Evolutionary conservation across 2,329 filamentous ascomycete genomes (phyloP), one percentile per base, ranked within the genome.

Genomic region (Penicillium thymicola): DNA sequence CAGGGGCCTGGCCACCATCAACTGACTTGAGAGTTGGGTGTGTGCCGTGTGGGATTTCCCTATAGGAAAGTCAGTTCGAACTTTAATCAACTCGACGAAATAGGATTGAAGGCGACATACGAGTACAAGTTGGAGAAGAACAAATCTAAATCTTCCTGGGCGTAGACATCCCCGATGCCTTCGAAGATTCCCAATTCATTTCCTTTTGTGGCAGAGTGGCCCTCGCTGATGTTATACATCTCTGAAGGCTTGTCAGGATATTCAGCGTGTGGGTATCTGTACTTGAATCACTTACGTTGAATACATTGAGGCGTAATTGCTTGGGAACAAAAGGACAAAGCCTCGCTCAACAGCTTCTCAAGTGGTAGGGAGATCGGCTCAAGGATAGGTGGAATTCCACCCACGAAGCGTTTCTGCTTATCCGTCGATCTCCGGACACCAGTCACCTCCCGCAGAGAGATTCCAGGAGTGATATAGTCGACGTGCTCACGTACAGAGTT

Each of bases 181-280:
- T 80, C 76, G 42, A 78, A 78, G 25, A 82, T 78, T 45, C 75
- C 78, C 40, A 76, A 66, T 52, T 75, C 70, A 54, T 81, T 80
- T 10, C 76, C 76, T 13, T 68, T 70, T 7, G 67, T 79, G 5
- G 75, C 72, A 7, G 62, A 71, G 14, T 64, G 72, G 14, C 69
- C 72, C 11, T 72, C 55, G 5, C 75, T 72, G 52, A 80, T 74
- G 60, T 76, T 75, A 63, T 81, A 81, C 63, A 79, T 68, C 21
- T 68, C 69, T 67, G 48, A 56, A 49, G 27, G 13, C 28, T 43
- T 37, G 45, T 66, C 46, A 64, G 52, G 27, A 36, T 16, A 23
- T 28, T 3, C n/a, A 30, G 9, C 21, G 16, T 14, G 14, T 14
- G 0, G 49, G 38, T 6, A 44, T n/a, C 10, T 51, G 37, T 32